These are phyloP conservation scores for Papiliotrema terrestris DNA, from an alignment of 1,284 basidiomycete genomes.

Conservation along the genomic window DNA sequence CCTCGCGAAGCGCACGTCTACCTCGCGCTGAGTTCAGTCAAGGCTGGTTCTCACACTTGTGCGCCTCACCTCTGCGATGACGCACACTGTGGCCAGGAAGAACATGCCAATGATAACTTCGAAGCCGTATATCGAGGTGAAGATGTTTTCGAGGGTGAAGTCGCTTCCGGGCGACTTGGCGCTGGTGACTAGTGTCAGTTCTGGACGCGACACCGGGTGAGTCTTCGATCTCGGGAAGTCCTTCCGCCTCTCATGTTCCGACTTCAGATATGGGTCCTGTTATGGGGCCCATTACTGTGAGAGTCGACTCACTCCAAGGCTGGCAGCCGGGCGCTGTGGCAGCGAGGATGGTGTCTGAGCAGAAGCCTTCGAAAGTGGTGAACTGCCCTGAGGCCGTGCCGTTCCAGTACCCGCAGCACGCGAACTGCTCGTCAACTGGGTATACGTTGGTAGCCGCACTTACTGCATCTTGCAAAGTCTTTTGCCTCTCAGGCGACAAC, in stretches of 20 bases:
- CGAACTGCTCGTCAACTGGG: constrained; percentile 52
- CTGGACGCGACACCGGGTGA: no score
- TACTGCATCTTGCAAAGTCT: constrained; percentile 68
- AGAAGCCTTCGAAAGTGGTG: constrained; percentile 59
- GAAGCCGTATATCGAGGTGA: constrained; percentile 75
- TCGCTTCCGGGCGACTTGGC: constrained; percentile 55
- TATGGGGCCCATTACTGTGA: no score
- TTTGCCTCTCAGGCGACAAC: constrained; percentile 54
- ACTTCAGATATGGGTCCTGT: no score
- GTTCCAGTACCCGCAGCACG: constrained; percentile 73
- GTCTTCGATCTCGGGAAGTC: no score
- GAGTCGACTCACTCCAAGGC: constrained; percentile 51
- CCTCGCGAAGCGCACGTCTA: constrained; percentile 74
- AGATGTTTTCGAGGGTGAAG: constrained; percentile 68
- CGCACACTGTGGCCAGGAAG: constrained; percentile 71
- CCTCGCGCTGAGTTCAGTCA: constrained; percentile 57
- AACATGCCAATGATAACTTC: constrained; percentile 71
- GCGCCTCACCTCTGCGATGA: constrained; percentile 67
- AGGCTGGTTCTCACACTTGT: constrained; percentile 1
- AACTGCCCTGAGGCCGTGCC: constrained; percentile 46
- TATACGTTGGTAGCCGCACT: constrained; percentile 18
- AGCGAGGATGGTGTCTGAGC: constrained; percentile 56
- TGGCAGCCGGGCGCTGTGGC: constrained; percentile 57
- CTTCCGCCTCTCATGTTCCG: no score
- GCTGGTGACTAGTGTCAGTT: constrained; percentile 11